Conservation (phyloP, 1,139 yeast species). For the Wickerhamomyces sp. region DNA sequence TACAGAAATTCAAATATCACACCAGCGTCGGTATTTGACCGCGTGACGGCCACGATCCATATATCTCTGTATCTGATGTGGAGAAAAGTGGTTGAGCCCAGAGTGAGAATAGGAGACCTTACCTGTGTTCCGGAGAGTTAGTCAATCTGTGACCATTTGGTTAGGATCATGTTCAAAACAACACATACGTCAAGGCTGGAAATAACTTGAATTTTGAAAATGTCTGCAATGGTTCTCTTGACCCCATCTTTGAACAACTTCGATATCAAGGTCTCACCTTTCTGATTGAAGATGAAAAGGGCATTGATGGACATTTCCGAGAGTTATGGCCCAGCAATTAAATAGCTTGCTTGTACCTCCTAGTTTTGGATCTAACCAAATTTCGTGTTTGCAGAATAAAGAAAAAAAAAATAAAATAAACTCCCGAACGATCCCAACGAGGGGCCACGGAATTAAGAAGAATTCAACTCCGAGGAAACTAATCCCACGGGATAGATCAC, state of each 20-base stretch:
- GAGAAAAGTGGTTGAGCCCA: constrained; percentile 89
- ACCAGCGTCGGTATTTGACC: constrained; percentile 85
- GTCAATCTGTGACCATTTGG: not conserved
- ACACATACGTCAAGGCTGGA: constrained; percentile 44
- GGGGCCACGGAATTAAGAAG: no score
- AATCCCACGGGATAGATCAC: no score
- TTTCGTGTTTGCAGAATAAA: no score
- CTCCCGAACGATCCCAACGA: no score
- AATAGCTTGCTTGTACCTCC: no score
- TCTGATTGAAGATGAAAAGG: constrained; percentile 65
- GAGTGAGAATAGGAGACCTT: constrained; percentile 78
- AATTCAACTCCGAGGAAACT: no score
- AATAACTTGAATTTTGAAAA: constrained; percentile 86
- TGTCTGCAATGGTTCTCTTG: constrained; percentile 73
- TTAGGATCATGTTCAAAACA: no score
- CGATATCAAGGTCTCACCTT: constrained; percentile 84
- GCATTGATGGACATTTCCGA: no score
- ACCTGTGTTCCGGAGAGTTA: constrained; percentile 24
- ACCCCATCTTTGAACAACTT: constrained; percentile 69
- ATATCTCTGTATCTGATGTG: constrained; percentile 66
- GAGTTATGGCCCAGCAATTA: no score
- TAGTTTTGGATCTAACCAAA: no score
- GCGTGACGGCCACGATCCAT: constrained; percentile 82
- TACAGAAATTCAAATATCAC: constrained; percentile 73
- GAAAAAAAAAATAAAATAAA: no score